Evolutionary conservation across 2,329 filamentous ascomycete genomes (phyloP), one percentile per base, ranked within the genome.

Genomic region (Pseudogymnoascus sp.): DNA sequence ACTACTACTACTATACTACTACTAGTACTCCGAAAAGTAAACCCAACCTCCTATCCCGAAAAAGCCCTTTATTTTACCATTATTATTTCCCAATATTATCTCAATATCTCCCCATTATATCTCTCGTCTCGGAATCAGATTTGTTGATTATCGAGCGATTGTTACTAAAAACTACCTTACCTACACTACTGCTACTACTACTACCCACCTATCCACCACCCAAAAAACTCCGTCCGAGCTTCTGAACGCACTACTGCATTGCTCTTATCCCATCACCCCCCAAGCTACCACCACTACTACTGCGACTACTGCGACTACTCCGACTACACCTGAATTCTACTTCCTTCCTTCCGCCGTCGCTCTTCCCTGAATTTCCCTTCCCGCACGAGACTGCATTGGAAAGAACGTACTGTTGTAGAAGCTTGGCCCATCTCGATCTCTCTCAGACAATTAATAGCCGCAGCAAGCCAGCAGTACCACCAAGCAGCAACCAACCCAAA

Each of bases 321-420:
- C 46, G 46, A 53, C 46, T 34, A 56, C 50, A 56, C 25, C 50
- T 56, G 28, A 21, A 56, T 34, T 56, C 50, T 56, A 34, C 50
- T 34, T 21, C 50, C 50, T 56, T 56, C 50, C 50, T 56, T 56
- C 50, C 50, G 25, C 50, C 28, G 25, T 31, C 50, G n/a, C 50
- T 56, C 50, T 56, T 56, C 50, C 28, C 50, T 56, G 50, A 34
- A 34, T 34, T 56, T 56, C 50, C 50, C 50, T 34, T 34, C 50
- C 50, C 25, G n/a, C 50, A 56, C 50, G 50, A 56, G 50, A 56
- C n/a, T 18, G 28, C 50, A 56, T 56, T 56, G 50, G 50, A 56
- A 25, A 18, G 25, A 34, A 56, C 50, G 28, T 12, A 56, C 50
- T 56, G 50, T 14, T 56, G 50, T 56, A 56, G 50, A 56, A 56